Base-by-base conservation (phyloP, 331 rosid genomes). In the Malus hybrid region DNA sequence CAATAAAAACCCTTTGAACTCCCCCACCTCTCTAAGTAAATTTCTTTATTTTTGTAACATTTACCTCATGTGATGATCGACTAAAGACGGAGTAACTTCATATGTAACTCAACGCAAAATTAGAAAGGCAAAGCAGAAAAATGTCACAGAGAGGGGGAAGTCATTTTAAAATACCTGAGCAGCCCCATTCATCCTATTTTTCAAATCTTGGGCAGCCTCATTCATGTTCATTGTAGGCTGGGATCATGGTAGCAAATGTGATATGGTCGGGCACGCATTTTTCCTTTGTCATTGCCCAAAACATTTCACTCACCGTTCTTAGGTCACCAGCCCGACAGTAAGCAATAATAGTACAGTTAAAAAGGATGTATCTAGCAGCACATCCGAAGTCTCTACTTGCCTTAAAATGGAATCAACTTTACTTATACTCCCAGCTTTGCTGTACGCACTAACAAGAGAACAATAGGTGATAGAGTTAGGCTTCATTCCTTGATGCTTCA, bases 401-500 rank as follows among this genome's bases (percentile, higher is more conserved):
- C 91, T 87, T 86, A 86, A 64, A 78, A 91, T 85, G 24, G 94
- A 90, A 70, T 90, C 93, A 63, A 93, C 87, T 83, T 85, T 87
- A 64, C 80, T 87, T 11, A 87, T 68, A 28, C 46, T 59, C 74
- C 89, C 88, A 73, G 87, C 86, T 82, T 86, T 86, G 78, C 91
- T 80, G 79, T 87, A 91, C 22, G 97, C 94, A 84, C 79, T 85
- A 72, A 91, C 87, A 64, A 93, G 89, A 54, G 98, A 93, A 80
- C 96, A 91, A 66, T 83, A 91, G 52, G 98, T 90, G 70, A 86
- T 73, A 64, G 91, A 85, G 78, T 87, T 91, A 34, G 97, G 97
- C 91, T 93, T 91, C 78, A 93, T 63, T 57, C 98, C 98, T 70
- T 75, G 82, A 77, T 86, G 88, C 88, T 93, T 93, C 94, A 93